Percentiles rank a stretch among this genome's conserved stretches.
These are phyloP conservation scores for Flaveria linearis DNA, from an alignment of 129 eudicot genomes.

Conservation along the genomic window DNA sequence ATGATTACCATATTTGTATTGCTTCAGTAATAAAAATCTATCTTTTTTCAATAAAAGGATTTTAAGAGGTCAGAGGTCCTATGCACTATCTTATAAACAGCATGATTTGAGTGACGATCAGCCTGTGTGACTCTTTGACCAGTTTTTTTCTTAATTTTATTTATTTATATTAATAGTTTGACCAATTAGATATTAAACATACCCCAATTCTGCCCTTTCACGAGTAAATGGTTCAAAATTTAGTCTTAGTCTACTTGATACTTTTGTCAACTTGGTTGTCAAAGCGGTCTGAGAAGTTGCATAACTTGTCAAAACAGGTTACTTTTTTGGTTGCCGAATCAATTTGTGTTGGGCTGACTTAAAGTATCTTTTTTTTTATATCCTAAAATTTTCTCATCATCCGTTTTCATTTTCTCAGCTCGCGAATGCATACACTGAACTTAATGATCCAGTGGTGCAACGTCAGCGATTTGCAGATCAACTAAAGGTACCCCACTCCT, in stretches of 20 bases:
- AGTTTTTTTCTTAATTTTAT: background rate
- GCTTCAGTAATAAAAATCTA: too few relatives aligned
- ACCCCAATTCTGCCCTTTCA: background rate
- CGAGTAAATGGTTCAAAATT: background rate
- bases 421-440: conserved; percentile 95
- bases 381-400: background rate
- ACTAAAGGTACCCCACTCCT: conserved; percentile 57
- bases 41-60: background rate
- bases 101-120: background rate
- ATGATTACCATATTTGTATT: background rate
- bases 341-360: background rate
- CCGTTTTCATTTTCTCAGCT: conserved; percentile 44
- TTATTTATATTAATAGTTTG: background rate
- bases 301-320: background rate
- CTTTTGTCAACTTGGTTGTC: background rate
- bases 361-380: background rate
- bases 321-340: background rate
- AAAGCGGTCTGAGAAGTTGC: background rate
- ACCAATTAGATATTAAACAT: background rate
- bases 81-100: background rate
- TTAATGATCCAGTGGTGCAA: conserved; percentile 96
- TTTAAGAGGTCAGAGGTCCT: background rate
- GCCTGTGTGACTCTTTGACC: background rate
- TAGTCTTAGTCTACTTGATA: background rate
- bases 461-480: conserved; percentile 95